Base-by-base conservation (phyloP, 2,329 filamentous ascomycete genomes). In the Orbilia quercus region DNA sequence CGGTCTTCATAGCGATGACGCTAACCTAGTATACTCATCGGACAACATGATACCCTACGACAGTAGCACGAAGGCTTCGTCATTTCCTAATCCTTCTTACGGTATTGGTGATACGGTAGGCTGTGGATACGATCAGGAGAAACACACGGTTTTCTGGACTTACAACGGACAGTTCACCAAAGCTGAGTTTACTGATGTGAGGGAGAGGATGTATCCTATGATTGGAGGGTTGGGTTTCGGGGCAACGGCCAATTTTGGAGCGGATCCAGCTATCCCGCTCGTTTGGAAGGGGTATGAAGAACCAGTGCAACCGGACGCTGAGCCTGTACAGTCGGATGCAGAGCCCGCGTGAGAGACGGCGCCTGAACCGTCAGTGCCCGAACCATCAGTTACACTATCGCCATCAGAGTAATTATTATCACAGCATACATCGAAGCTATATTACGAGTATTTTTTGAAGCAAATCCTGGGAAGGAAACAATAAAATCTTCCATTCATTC, bases 101-200 rank as follows among this genome's bases (percentile, higher is more conserved):
- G 23, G 16, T 5, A 18, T 40, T 5, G 57, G 57, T 2, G 66
- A 71, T 51, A 58, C 34, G 1, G 44, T 63, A 1, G 66, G 66
- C 1, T 71, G 66, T 12, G 66, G 66, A 57, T 71, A 63, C 31
- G 47, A 71, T 25, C 66, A 57, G 36, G 14, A n/a, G 23, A 45
- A 44, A 4, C 57, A 63, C 18, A 42, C 28, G 6, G 23, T 71
- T 18, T 57, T 71, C 44, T 71, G 57, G 50, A 71, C 66, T 2
- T 20, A 50, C 2, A 71, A 71, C 36, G 66, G 66, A 5, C 51
- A 57, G 9, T 44, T 42, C 16, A 12, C 44, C 1, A 44, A 40
- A 2, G 40, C 25, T 3, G 23, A 18, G 7, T 54, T 71, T n/a
- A 14, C n/a, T 1, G 23, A 38, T 6, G 58, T 71, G 9, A 51